A percentile compares a stretch with the other conserved stretches of the same genome.
Evolutionary conservation across 176 grass and related monocot genomes (phyloP).

Genomic region (Dendrocalamus sinicus): DNA sequence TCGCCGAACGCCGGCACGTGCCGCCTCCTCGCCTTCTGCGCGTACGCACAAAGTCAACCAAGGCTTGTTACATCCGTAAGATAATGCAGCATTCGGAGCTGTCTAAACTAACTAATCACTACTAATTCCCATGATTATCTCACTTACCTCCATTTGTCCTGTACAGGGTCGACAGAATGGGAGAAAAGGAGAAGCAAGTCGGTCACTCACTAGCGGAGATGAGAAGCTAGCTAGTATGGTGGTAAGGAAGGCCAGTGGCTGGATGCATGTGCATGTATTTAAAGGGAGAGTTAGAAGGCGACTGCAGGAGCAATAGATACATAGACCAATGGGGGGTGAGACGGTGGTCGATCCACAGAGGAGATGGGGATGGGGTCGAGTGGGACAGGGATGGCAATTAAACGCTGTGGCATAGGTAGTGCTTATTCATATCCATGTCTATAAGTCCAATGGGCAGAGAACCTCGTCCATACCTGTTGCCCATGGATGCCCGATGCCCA

Average conservation of each 20-base stretch:
- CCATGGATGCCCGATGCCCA: too few species aligned
- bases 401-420: too few species aligned
- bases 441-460: too few species aligned
- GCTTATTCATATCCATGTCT: too few species aligned
- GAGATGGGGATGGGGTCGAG: background rate
- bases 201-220: too few species aligned
- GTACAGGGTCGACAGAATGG: background rate
- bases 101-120: too few species aligned
- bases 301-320: background rate
- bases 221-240: background rate
- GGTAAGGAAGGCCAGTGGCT: background rate
- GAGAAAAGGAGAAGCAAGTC: background rate
- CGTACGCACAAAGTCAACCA: too few species aligned
- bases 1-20: slow-evolving; percentile 51
- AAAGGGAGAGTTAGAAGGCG: background rate
- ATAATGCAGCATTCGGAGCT: too few species aligned
- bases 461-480: too few species aligned
- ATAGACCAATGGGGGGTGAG: background rate
- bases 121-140: too few species aligned
- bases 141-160: background rate
- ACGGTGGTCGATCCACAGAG: background rate
- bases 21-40: slow-evolving; percentile 19
- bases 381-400: too few species aligned
- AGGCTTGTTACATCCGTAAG: too few species aligned
- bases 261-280: background rate